phyloP scores from a whole-genome alignment of 805 yeast genomes.

The Lipomyces spencermartinsiae region DNA sequence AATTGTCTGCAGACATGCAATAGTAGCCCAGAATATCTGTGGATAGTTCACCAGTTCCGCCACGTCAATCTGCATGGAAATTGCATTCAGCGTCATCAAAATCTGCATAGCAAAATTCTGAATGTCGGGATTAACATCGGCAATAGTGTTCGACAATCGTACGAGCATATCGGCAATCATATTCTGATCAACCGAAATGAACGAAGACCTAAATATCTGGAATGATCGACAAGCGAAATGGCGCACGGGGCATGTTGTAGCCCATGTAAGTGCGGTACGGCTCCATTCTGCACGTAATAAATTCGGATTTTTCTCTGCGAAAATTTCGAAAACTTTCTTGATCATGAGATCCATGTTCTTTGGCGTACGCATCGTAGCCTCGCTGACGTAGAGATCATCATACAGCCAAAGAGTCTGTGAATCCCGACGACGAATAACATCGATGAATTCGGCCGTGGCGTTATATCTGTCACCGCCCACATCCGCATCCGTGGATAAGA shows the following conservation, averaged over 20 bases:
- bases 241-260: slow-evolving; percentile 95
- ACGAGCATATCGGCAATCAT: slow-evolving; percentile 95
- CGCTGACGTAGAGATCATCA: slow-evolving; percentile 79
- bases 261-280: slow-evolving; percentile 83
- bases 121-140: slow-evolving; percentile 86
- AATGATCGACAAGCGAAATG: slow-evolving; percentile 97
- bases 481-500: slow-evolving; percentile 56
- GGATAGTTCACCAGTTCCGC: slow-evolving; percentile 85
- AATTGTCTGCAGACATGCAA: slow-evolving; percentile 86
- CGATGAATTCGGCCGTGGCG: slow-evolving; percentile 59
- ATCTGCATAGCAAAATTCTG: slow-evolving; percentile 98
- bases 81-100: slow-evolving; percentile 91
- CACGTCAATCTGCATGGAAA: slow-evolving; percentile 82
- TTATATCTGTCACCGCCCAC: slow-evolving; percentile 24
- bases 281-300: slow-evolving; percentile 89
- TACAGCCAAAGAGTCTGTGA: slow-evolving; percentile 74
- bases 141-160: slow-evolving; percentile 87
- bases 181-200: slow-evolving; percentile 79
- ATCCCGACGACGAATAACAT: slow-evolving; percentile 61
- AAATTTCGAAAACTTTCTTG: slow-evolving; percentile 64
- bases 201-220: slow-evolving; percentile 84
- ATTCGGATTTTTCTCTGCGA: slow-evolving; percentile 52
- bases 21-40: slow-evolving; percentile 92
- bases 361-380: slow-evolving; percentile 83
- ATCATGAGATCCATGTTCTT: slow-evolving; percentile 80